A percentile compares a stretch with the other conserved stretches of the same genome.
phyloP scores from a whole-genome alignment of 2,329 filamentous ascomycete species.

The Xylaria sp. region DNA sequence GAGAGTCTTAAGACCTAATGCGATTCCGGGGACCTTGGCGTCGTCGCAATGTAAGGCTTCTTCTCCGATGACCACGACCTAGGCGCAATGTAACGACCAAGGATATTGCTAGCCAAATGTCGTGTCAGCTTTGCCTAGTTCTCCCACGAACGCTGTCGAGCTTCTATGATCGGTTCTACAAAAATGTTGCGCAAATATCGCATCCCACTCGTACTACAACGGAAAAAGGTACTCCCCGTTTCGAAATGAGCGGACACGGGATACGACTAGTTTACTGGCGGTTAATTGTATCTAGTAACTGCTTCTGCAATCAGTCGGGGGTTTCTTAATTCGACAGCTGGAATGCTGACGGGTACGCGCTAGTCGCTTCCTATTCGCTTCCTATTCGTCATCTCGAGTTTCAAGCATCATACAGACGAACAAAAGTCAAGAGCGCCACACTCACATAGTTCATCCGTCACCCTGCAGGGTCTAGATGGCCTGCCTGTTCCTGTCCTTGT shows the following conservation, averaged over 20 bases:
- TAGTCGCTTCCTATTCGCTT: constrained; percentile 26
- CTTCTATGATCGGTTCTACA: neutral
- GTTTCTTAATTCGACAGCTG: constrained; percentile 18
- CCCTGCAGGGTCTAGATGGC: constrained; percentile 21
- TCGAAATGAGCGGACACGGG: constrained; percentile 22
- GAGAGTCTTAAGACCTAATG: constrained; percentile 15
- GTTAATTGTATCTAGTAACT: constrained; percentile 26
- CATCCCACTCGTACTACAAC: constrained; percentile 7
- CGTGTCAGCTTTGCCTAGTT: neutral
- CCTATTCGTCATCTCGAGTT: constrained; percentile 28
- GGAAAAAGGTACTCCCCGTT: constrained; percentile 20
- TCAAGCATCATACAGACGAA: constrained; percentile 24
- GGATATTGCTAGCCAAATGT: constrained; percentile 14
- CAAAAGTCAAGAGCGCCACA: constrained; percentile 16
- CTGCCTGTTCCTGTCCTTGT: constrained; percentile 31
- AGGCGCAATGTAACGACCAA: constrained; percentile 12
- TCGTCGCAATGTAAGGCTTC: constrained; percentile 18
- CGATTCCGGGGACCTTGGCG: constrained; percentile 24
- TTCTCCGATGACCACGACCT: constrained; percentile 10
- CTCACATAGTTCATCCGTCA: constrained; percentile 13
- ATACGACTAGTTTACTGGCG: constrained; percentile 19
- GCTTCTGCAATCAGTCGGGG: constrained; percentile 16
- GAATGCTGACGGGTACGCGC: constrained; percentile 24
- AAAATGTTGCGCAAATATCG: neutral
- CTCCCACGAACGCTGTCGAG: neutral